Base-by-base conservation (phyloP, 2,329 filamentous ascomycete genomes). In the Phoma herbarum region DNA sequence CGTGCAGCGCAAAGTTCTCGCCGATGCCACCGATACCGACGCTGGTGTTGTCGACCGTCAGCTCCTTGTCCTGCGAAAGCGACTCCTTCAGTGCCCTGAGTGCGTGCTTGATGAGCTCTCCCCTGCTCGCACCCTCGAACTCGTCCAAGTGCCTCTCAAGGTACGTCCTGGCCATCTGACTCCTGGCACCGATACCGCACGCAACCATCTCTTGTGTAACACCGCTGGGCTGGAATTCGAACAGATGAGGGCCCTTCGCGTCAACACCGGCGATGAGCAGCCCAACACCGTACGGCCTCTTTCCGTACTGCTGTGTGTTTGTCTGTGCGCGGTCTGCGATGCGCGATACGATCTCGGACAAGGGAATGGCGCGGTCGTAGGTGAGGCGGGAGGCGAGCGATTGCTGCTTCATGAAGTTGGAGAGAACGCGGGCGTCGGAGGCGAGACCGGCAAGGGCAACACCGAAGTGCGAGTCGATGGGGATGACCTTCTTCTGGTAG, bases 401-500 rank as follows among this genome's bases (percentile, higher is more conserved):
- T 83, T 98, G 95, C 82, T 97, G 93, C 85, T 97, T 98, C 94
- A 99, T 98, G 85, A 97, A 99, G 87, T 99, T 99, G 85, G 93
- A 97, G 71, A 99, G 93, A 71, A 99, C 95, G 75, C 95, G 95
- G 76, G 94, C 95, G 80, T 99, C 95, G 59, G 94, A 97, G 68
- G 95, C 95, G 63, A 99, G 91, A 71, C 95, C 95, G 68, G 95
- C 95, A 73, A 99, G 96, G 73, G 94, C 93, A 74, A 99, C 89
- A 69, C 93, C 95, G 72, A 95, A 90, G 81, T 99, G 95, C 73
- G 94, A 91, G 80, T 99, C 95, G 81, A 99, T 90, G 72, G 90
- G 87, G 80, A 99, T 97, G 77, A 99, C 89, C 85, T 99, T 99
- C 87, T 97, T 97, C 83, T 99, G 95, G 86, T 99, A 99, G 51